Evolutionary conservation across 1,139 yeast genomes (phyloP), one percentile per base, ranked within the genome.

Genomic region (Barnettozyma hawaiiensis): DNA sequence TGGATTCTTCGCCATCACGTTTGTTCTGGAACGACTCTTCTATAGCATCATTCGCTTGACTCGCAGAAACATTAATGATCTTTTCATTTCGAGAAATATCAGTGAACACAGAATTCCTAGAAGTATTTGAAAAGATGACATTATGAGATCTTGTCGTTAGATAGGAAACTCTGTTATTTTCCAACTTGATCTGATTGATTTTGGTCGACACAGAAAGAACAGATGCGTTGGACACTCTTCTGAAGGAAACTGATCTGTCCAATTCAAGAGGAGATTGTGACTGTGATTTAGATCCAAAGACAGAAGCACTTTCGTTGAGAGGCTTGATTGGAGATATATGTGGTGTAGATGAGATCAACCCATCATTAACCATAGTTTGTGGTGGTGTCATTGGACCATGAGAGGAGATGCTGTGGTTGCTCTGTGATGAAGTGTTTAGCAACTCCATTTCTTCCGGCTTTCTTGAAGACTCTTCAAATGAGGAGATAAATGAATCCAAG

Each of bases 341-440:
- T 21, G 57, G 57, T 1, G 57, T 54, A 1, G 57, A 51, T 16
- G 57, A 50, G 12, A 55, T 52, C 11, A 53, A 22, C 6, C 50
- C 55, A 21, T 50, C 52, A 8, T 49, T 45, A 7, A 38, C 39
- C 1, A 41, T 26, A 14, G 27, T 29, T 6, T 37, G 8, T 11
- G 57, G 49, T 23, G 60, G 60, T 0, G 59, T 56, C 7, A 40
- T 42, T 31, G 60, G 58, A 24, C 54, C 59, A 39, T 48, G 39
- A 14, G 33, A 44, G 9, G 35, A 9, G 18, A 44, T 48, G 41
- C 50, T 51, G 9, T 44, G 37, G 31, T 44, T 45, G 15, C 35
- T 19, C 12, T 29, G 44, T 9, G 37, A 27, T 6, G 26, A 27
- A n/a, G 36, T 38, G 18, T 19, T 40, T 14, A 14, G 44, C 33